phyloP scores from a whole-genome alignment of 1,284 basidiomycete species.

The Puccinia brachypodii region DNA sequence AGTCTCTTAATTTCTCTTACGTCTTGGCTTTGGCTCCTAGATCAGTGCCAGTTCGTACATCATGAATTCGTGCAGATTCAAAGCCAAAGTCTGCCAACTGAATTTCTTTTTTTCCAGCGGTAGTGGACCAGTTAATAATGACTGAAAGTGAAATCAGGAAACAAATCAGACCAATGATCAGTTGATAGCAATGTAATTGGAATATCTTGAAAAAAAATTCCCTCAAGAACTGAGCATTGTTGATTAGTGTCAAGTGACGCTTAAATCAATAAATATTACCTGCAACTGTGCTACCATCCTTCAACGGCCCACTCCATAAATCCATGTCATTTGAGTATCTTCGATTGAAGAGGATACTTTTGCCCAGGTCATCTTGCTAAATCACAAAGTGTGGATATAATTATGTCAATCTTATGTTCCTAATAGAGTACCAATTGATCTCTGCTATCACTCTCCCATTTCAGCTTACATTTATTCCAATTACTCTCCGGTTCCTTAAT shows the following conservation, averaged over 20 bases:
- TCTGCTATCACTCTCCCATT: neutral
- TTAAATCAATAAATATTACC: neutral
- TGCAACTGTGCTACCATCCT: slow-evolving; percentile 42
- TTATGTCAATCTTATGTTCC: neutral
- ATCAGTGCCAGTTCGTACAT: slow-evolving; percentile 23
- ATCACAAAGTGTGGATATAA: neutral
- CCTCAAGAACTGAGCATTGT: too few species aligned
- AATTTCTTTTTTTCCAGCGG: neutral
- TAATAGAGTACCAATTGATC: neutral
- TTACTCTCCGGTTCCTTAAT: slow-evolving; percentile 4
- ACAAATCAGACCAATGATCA: neutral
- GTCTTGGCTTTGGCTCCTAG: neutral
- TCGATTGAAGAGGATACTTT: slow-evolving; percentile 35
- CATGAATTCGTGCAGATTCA: slow-evolving; percentile 5
- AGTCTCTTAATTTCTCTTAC: neutral
- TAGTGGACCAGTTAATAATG: slow-evolving; percentile 32
- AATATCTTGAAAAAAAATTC: neutral
- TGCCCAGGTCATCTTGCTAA: slow-evolving; percentile 41
- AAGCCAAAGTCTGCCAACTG: slow-evolving; percentile 24
- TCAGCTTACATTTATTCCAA: slow-evolving; percentile 36
- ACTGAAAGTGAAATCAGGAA: slow-evolving; percentile 5
- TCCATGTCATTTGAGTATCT: slow-evolving; percentile 30
- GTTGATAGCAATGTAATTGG: too few species aligned
- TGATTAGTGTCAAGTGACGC: too few species aligned
- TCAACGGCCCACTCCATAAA: slow-evolving; percentile 38